Percentiles rank a stretch among this genome's conserved stretches.
These are phyloP conservation scores for Bipolaris gigantea DNA, from an alignment of 2,329 filamentous ascomycete species.

Conservation along the genomic window DNA sequence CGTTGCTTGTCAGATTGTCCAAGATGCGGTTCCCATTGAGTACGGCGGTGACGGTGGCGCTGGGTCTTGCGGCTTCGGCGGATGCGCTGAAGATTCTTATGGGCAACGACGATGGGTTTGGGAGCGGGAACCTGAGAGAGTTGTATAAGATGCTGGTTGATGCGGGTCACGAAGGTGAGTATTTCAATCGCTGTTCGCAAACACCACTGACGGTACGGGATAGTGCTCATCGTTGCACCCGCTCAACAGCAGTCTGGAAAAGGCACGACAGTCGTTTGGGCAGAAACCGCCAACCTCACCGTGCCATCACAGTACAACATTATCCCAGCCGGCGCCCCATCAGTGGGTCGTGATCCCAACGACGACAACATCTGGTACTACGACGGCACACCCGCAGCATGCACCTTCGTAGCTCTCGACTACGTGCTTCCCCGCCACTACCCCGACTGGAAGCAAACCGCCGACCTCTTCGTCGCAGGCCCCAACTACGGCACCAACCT, in stretches of 20 bases:
- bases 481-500: constrained; percentile 61
- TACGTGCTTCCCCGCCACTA: constrained; percentile 54
- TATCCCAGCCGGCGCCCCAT: constrained; percentile 52
- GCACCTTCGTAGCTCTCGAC: constrained; percentile 60
- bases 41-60: constrained; percentile 19
- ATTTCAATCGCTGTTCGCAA: not conserved
- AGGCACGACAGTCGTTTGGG: constrained; percentile 51
- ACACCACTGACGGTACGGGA: not conserved
- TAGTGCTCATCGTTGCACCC: constrained; percentile 49
- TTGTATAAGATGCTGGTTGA: constrained; percentile 34
- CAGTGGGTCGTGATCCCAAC: constrained; percentile 55
- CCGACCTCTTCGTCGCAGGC: constrained; percentile 59
- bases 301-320: constrained; percentile 50
- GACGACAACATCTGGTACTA: constrained; percentile 63
- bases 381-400: constrained; percentile 60
- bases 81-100: constrained; percentile 42
- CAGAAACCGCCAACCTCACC: constrained; percentile 48
- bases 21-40: constrained; percentile 21
- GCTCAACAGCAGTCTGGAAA: constrained; percentile 51
- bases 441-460: constrained; percentile 50
- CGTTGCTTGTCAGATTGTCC: not conserved
- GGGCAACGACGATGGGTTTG: constrained; percentile 48
- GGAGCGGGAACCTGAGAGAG: constrained; percentile 42
- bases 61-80: constrained; percentile 19
- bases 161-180: constrained; percentile 31